Conservation (phyloP, 371 early-diverging fungal genomes). For the Dinochytrium kinnereticum region DNA sequence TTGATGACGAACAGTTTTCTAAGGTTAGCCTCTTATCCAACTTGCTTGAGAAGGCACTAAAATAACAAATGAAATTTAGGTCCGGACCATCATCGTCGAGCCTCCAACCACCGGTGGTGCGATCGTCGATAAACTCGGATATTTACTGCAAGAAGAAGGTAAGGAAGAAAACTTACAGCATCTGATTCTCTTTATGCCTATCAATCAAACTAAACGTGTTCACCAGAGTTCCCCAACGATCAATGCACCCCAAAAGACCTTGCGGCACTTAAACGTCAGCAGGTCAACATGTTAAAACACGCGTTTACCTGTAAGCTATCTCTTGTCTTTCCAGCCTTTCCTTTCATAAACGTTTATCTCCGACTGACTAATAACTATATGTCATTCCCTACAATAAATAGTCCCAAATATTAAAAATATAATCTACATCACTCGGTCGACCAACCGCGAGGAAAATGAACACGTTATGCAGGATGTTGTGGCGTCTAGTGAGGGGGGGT, state of each 20-base stretch:
- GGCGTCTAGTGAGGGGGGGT: conserved; percentile 42
- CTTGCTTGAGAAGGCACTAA: conserved; percentile 39
- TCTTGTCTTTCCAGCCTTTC: neutral
- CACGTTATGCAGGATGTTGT: conserved; percentile 69
- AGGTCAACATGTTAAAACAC: conserved; percentile 71
- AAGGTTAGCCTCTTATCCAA: conserved; percentile 48
- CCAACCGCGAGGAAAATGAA: conserved; percentile 96
- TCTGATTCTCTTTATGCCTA: neutral
- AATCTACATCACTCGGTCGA: conserved; percentile 96
- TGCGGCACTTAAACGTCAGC: conserved; percentile 61
- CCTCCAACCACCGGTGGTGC: conserved; percentile 51
- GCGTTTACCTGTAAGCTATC: conserved; percentile 70
- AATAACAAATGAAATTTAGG: conserved; percentile 27
- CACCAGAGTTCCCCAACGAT: conserved; percentile 54
- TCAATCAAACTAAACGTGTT: too few species aligned
- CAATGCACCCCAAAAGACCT: conserved; percentile 51
- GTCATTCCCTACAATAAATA: conserved; percentile 25
- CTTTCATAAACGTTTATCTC: too few species aligned
- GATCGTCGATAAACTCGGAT: conserved; percentile 58
- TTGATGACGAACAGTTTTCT: conserved; percentile 63
- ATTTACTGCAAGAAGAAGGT: conserved; percentile 58
- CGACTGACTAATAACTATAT: neutral
- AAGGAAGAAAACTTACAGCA: neutral
- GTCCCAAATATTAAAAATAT: conserved; percentile 80
- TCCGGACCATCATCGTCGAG: conserved; percentile 48